Evolutionary conservation across 2,329 filamentous ascomycete species (phyloP).

Genomic region (Epichloe sylvatica): DNA sequence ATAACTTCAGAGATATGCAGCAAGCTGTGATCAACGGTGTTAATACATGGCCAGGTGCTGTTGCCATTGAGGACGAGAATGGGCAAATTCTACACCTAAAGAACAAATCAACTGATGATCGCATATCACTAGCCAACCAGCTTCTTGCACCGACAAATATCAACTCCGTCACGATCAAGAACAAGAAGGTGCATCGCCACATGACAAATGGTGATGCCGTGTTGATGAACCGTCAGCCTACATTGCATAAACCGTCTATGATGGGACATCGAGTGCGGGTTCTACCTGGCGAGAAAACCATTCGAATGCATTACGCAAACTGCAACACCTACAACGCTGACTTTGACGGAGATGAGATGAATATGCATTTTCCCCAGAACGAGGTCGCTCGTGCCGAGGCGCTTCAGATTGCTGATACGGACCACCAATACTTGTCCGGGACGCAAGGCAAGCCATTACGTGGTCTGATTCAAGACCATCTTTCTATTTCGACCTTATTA

Average conservation of each 20-base stretch:
- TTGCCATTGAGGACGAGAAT: constrained; percentile 90
- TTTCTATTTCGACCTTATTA: constrained; percentile 83
- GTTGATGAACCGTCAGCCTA: constrained; percentile 96
- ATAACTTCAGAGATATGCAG: constrained; percentile 92
- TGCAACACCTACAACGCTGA: constrained; percentile 99
- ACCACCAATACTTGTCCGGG: constrained; percentile 90
- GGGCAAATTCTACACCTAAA: constrained; percentile 81
- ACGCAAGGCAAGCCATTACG: constrained; percentile 87
- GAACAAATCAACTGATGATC: constrained; percentile 77
- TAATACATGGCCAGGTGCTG: constrained; percentile 85
- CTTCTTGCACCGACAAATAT: constrained; percentile 68
- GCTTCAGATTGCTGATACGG: constrained; percentile 83
- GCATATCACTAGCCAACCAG: constrained; percentile 81
- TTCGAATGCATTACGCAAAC: constrained; percentile 99
- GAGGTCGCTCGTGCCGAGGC: constrained; percentile 89
- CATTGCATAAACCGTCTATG: constrained; percentile 95
- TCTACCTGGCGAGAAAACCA: constrained; percentile 85
- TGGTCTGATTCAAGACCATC: constrained; percentile 96
- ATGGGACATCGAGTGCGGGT: constrained; percentile 95
- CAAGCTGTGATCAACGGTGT: constrained; percentile 91
- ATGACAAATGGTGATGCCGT: constrained; percentile 94
- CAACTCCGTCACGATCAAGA: constrained; percentile 59
- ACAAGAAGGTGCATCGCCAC: constrained; percentile 95
- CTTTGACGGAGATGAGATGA: constrained; percentile 99
- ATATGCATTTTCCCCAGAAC: constrained; percentile 98